Base-by-base conservation (phyloP, 2,329 filamentous ascomycete species). In the Botrytis hyacinthi region DNA sequence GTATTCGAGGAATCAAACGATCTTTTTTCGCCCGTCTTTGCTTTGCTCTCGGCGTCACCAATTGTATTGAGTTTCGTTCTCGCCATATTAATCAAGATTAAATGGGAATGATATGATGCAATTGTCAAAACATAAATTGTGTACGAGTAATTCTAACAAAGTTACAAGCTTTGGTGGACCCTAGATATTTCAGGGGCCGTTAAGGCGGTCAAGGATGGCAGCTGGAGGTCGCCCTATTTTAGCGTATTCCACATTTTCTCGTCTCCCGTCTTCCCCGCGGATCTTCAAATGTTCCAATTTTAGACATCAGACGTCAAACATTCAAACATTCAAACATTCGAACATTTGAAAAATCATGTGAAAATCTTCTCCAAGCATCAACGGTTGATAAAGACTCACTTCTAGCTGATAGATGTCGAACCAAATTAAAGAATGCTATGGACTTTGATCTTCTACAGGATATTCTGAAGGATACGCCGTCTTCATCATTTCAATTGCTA, bases 21-120 rank as follows among this genome's bases (percentile, higher is more conserved):
- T 8, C 77, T 71, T 62, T 79, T 78, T 57, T 73, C 76, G 40
- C 75, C 75, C 8, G 51, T 57, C 60, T 76, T 77, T 22, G 35
- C 12, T 16, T 48, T 26, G 18, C 40, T 69, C 26, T 73, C 42
- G 37, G 44, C 7, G 16, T 14, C 44, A 20, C 5, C 32, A 14
- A 29, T 8, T 16, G 12, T 6, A 35, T 44, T 62, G 5, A 54
- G 35, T 10, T 37, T 60, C 1, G 22, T 71, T 46, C 66, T 48
- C 10, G 40, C 48, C 59, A 73, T 73, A 1, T 37, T 37, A 29
- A 20, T n/a, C 4, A 57, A 26, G 22, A 10, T 69, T 42, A 26
- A 42, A 57, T 68, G 42, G 2, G 32, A 40, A 67, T 12, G 16
- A 6, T 62, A 62, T n/a, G 22, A 35, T 37, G 20, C 26, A 32